phyloP scores from a whole-genome alignment of 202 grass and related monocot genomes.

The Schoenoplectus triqueter region DNA sequence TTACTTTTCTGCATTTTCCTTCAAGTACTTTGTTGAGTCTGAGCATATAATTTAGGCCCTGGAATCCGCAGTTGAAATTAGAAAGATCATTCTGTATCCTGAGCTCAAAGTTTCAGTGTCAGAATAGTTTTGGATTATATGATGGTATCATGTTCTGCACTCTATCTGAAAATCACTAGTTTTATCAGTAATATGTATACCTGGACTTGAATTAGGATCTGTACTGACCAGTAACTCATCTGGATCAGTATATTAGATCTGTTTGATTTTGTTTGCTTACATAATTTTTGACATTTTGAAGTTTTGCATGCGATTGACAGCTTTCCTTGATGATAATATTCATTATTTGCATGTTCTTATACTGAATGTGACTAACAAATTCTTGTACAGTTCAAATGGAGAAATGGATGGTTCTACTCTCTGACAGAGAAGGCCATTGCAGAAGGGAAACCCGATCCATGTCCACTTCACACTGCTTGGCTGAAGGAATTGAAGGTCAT shows the following conservation, averaged over 20 bases:
- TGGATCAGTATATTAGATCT: neutral
- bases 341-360: constrained; percentile 62
- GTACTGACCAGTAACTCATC: neutral
- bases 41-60: neutral
- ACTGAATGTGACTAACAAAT: neutral
- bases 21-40: neutral
- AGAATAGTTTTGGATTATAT: neutral
- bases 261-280: constrained; percentile 7
- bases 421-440: constrained; percentile 69
- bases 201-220: neutral
- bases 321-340: constrained; percentile 23
- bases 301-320: neutral
- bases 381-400: constrained; percentile 68
- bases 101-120: constrained; percentile 5
- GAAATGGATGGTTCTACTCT: constrained; percentile 90
- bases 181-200: neutral
- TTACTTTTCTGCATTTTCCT: constrained; percentile 7
- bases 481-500: constrained; percentile 97
- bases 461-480: constrained; percentile 89
- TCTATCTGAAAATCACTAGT: constrained; percentile 10
- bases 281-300: neutral
- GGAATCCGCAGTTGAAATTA: neutral
- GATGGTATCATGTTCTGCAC: neutral
- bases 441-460: constrained; percentile 68
- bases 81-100: neutral